Percentiles rank a stretch among this genome's conserved stretches.
Conservation (phyloP, 805 yeast genomes). For the Candida xiaguanensis region DNA sequence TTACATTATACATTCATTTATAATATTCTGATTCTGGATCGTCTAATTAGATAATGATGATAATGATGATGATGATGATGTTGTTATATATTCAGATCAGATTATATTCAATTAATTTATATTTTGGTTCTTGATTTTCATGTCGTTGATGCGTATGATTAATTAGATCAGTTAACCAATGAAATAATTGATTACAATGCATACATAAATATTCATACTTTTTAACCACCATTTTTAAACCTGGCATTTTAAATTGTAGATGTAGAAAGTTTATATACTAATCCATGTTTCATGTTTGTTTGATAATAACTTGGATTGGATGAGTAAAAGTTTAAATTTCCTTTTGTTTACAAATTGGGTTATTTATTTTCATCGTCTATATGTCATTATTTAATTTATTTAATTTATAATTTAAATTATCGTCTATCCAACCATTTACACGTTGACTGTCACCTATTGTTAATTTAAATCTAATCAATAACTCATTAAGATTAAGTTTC, state of each 20-base stretch:
- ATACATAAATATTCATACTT: not conserved
- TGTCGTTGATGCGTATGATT: not conserved
- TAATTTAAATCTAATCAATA: constrained; percentile 42
- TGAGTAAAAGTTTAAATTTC: not conserved
- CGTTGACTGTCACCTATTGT: constrained; percentile 48
- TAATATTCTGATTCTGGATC: too few relatives aligned
- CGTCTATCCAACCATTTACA: constrained; percentile 56
- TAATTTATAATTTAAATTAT: constrained; percentile 31
- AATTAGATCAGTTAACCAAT: not conserved
- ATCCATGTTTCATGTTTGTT: not conserved
- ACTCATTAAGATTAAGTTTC: constrained; percentile 42
- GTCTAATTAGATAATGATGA: too few relatives aligned
- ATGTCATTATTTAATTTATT: not conserved
- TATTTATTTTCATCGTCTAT: not conserved
- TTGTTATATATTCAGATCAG: too few relatives aligned
- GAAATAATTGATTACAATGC: not conserved
- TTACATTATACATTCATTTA: too few relatives aligned
- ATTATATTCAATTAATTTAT: too few relatives aligned
- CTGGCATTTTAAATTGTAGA: too few relatives aligned
- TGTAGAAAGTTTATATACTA: not conserved
- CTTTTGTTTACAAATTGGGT: not conserved
- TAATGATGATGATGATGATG: too few relatives aligned
- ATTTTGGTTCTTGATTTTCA: not conserved
- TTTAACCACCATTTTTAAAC: not conserved
- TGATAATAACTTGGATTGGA: too few relatives aligned